Base-by-base conservation (phyloP, 768 basidiomycete genomes). In the Trametes coccinea region DNA sequence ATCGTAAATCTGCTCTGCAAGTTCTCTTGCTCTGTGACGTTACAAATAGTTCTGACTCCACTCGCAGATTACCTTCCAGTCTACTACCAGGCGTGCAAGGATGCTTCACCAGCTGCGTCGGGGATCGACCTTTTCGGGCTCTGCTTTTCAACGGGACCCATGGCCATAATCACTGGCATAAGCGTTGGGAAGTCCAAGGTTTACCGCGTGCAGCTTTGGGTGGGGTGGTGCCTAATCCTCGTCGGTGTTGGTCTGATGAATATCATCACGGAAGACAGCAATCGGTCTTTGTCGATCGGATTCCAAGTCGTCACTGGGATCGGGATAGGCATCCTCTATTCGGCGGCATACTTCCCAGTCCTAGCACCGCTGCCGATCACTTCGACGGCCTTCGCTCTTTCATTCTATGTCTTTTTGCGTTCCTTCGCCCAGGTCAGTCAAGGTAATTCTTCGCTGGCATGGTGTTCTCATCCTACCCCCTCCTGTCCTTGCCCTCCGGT, bases 101-200 rank as follows among this genome's bases (percentile, higher is more conserved):
- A 37, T 37, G 34, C 34, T 10, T 70, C 73, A 2, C 75, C 82
- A 0, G 22, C 40, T n/a, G 13, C 17, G 3, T 56, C 54, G 2
- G 43, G 49, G 2, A 33, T 56, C 10, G 66, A 75, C 31, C 17
- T 76, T 2, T 72, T 83, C 33, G 69, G 70, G 0, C 37, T 64
- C 22, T 65, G 73, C 4, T 70, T 79, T 45, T 5, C 6, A 5
- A 69, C 79, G 30, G 79, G 78, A 0, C 78, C 79, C 0, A 46
- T 71, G 4, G 73, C 77, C 1, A 70, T 84, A 31, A 14, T 80
- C 9, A 66, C 69, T 0, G 80, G 81, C n/a, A 43, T 75, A 16
- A 61, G 70, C 0, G 75, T 81, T 34, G 73, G 70, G 7, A 50
- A 56, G 9, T 67, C 72, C 0, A 71, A 76, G 1, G 65, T 72